Conservation (phyloP, 1,284 basidiomycete species). For the Gomphus sp. region DNA sequence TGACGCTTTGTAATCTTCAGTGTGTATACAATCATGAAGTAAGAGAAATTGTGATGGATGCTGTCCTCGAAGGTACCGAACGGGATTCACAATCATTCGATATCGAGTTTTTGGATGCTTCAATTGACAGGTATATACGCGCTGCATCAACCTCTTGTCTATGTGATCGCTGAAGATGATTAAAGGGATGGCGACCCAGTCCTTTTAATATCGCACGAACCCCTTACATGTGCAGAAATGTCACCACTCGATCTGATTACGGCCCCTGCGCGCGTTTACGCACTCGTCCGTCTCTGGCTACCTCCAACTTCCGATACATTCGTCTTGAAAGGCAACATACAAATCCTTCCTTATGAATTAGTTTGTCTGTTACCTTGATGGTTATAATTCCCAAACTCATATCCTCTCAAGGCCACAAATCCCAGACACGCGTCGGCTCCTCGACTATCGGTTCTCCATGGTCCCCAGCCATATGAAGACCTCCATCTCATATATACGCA, state of each 20-base stretch:
- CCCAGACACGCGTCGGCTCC: not conserved
- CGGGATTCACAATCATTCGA: slow-evolving; percentile 34
- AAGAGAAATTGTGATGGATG: slow-evolving; percentile 30
- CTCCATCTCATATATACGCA: slow-evolving; percentile 12
- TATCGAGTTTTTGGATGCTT: slow-evolving; percentile 60
- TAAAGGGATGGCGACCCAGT: slow-evolving; percentile 42
- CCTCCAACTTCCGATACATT: slow-evolving; percentile 32
- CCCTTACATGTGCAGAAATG: slow-evolving; percentile 20
- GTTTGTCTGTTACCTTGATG: slow-evolving; percentile 32
- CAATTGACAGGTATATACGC: slow-evolving; percentile 43
- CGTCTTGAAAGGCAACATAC: slow-evolving; percentile 34
- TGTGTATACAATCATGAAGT: slow-evolving; percentile 26
- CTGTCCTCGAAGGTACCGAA: slow-evolving; percentile 26
- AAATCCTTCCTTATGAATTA: slow-evolving; percentile 63
- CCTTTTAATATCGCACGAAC: slow-evolving; percentile 60
- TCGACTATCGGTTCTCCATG: slow-evolving; percentile 57
- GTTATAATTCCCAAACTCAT: not conserved
- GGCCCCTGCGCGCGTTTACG: slow-evolving; percentile 51
- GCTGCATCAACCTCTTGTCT: not conserved
- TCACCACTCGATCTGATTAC: slow-evolving; percentile 22
- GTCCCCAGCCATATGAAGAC: not conserved
- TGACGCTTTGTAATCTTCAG: not conserved
- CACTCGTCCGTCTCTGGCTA: slow-evolving; percentile 37
- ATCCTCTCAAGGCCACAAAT: not conserved
- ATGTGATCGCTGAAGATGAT: not conserved